A percentile compares a stretch with the other conserved stretches of the same genome.
Conservation (phyloP, 495 filamentous ascomycete genomes). For the Massariosphaeria phaeospora region DNA sequence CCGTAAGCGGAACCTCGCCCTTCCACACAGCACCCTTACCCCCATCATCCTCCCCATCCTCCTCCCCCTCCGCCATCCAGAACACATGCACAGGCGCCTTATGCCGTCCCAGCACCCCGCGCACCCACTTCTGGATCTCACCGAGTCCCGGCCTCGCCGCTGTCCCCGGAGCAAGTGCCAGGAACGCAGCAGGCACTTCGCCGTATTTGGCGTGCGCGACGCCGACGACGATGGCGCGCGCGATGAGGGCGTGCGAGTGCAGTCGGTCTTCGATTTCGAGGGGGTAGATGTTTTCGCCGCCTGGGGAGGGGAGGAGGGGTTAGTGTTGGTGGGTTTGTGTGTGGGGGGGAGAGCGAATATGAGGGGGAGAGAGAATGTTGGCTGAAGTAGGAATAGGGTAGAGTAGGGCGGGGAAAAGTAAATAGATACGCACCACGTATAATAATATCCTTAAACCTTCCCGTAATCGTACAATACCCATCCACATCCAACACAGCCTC, state of each 20-base stretch:
- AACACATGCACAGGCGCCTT: slow-evolving; percentile 64
- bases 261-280: slow-evolving; percentile 69
- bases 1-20: slow-evolving; percentile 64
- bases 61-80: slow-evolving; percentile 56
- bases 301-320: neutral
- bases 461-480: slow-evolving; percentile 62
- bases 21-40: too few relatives aligned
- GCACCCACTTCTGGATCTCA: slow-evolving; percentile 56
- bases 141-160: slow-evolving; percentile 42
- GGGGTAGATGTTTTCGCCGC: slow-evolving; percentile 53
- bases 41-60: slow-evolving; percentile 50
- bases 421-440: slow-evolving; percentile 48
- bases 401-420: too few relatives aligned
- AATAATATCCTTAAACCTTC: slow-evolving; percentile 62
- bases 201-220: slow-evolving; percentile 60
- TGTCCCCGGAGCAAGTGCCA: slow-evolving; percentile 37
- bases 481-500: slow-evolving; percentile 61
- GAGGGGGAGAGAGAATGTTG: too few relatives aligned
- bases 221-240: slow-evolving; percentile 57
- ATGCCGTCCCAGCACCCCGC: slow-evolving; percentile 58
- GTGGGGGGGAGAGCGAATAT: too few relatives aligned
- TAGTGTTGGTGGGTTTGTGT: too few relatives aligned
- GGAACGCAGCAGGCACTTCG: slow-evolving; percentile 62
- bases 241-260: slow-evolving; percentile 51
- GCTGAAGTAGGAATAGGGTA: too few relatives aligned